These are phyloP conservation scores for Penicillium turbatum DNA, from an alignment of 495 filamentous ascomycete species.

Conservation along the genomic window DNA sequence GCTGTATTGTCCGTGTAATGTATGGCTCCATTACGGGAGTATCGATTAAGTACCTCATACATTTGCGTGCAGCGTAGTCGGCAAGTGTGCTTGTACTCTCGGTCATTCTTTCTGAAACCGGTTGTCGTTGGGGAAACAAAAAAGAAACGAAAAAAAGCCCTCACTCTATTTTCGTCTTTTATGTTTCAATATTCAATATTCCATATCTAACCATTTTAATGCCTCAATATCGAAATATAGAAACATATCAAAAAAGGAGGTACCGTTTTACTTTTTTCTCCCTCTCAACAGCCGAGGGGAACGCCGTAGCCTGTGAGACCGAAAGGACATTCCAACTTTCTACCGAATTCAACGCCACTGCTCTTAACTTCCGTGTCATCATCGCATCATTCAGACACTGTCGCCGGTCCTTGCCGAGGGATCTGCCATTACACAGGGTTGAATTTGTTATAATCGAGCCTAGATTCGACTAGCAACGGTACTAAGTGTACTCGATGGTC, in stretches of 20 bases:
- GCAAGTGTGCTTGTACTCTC: slow-evolving; percentile 13
- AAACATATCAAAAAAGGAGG: neutral
- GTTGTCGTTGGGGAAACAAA: slow-evolving; percentile 27
- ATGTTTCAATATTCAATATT: neutral
- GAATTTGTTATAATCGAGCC: slow-evolving; percentile 2
- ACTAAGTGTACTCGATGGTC: neutral
- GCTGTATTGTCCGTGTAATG: slow-evolving; percentile 8
- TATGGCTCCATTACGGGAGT: neutral
- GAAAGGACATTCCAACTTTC: neutral
- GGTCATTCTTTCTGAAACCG: slow-evolving; percentile 23
- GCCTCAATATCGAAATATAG: slow-evolving; percentile 6
- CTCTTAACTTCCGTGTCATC: slow-evolving; percentile 21
- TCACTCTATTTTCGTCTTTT: slow-evolving; percentile 11
- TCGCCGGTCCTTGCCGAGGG: slow-evolving; percentile 21
- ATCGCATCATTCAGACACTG: slow-evolving; percentile 28
- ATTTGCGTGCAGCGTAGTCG: neutral
- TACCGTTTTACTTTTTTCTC: neutral
- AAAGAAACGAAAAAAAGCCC: slow-evolving; percentile 12
- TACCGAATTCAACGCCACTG: slow-evolving; percentile 18
- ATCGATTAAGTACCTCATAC: slow-evolving; percentile 4
- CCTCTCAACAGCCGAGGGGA: slow-evolving; percentile 4
- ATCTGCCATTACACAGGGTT: neutral
- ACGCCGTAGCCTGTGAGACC: slow-evolving; percentile 2
- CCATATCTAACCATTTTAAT: neutral
- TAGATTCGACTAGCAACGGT: neutral